Base-by-base conservation (phyloP, 2,329 filamentous ascomycete species). In the Epichloe gansuensis region DNA sequence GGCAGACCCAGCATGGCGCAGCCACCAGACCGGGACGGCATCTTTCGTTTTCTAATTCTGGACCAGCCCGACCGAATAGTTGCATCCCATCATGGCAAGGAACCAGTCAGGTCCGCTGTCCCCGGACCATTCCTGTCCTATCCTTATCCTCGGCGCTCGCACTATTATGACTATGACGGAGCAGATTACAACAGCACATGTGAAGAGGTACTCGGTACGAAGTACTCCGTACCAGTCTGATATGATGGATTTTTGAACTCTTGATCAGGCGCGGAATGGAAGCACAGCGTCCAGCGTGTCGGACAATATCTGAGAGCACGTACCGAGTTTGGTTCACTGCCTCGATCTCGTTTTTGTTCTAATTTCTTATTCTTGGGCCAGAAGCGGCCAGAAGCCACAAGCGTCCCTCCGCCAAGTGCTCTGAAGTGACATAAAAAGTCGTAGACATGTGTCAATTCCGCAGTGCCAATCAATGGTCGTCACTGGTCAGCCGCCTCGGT, bases 1-100 rank as follows among this genome's bases (percentile, higher is more conserved):
- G 44, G 15, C 37, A 47, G 43, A 13, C 45, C 57, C 59, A 63
- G 55, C 55, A 65, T 61, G 64, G 65, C 63, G 62, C 63, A 66
- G 65, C 63, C 60, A 64, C 62, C 60, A 52, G 55, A 64, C 62
- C 60, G 52, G 55, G 54, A 57, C 57, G 48, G 37, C 25, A 52
- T 53, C 46, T 50, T 46, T 31, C 8, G 31, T 31, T 56, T 65
- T 66, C 65, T 67, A 67, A 67, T 66, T 67, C 65, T 64, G 63
- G 65, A 62, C 54, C 57, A 56, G 43, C 47, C 46, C 31, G 46
- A 41, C 25, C 39, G 34, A 35, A 7, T 31, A 23, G 35, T 31
- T 11, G 8, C 31, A 31, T 31, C 35, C 11, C 42, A 51, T 46
- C 50, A 42, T 46, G 31, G 17, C 17, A 21, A 21, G 17, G 17